Evolutionary conservation across 495 filamentous ascomycete species (phyloP).

Genomic region (Aspergillus bertholletiae): DNA sequence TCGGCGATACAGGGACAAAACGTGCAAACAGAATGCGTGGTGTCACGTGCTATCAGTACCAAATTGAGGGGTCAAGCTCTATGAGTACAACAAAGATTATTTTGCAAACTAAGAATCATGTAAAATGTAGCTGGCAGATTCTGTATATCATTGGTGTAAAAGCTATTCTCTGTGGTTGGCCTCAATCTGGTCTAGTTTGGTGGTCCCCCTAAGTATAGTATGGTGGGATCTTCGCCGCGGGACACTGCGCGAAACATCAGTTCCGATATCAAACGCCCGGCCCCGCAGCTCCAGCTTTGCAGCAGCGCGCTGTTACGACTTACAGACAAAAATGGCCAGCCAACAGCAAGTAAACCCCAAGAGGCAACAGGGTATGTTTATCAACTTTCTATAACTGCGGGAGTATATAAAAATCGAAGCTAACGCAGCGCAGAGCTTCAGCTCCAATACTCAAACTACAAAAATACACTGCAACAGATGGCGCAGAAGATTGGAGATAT

Average conservation of each 20-base stretch:
- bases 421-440: slow-evolving; percentile 70
- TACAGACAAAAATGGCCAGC: slow-evolving; percentile 33
- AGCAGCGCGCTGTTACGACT: slow-evolving; percentile 13
- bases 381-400: slow-evolving; percentile 11
- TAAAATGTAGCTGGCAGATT: background rate
- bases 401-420: slow-evolving; percentile 14
- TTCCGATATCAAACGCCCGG: slow-evolving; percentile 26
- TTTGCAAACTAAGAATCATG: background rate
- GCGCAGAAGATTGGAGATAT: slow-evolving; percentile 96
- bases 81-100: background rate
- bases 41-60: slow-evolving; percentile 1
- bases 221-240: background rate
- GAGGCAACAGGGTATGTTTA: slow-evolving; percentile 77
- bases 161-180: background rate
- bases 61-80: background rate
- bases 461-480: slow-evolving; percentile 88
- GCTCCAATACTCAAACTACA: slow-evolving; percentile 89
- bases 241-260: slow-evolving; percentile 1
- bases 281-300: slow-evolving; percentile 35
- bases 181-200: background rate
- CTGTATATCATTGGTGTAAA: background rate
- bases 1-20: background rate
- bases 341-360: slow-evolving; percentile 52
- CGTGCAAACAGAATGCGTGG: slow-evolving; percentile 3
- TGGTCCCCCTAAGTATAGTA: background rate